phyloP scores from a whole-genome alignment of 1,139 yeast species.

The Candida sp. region DNA sequence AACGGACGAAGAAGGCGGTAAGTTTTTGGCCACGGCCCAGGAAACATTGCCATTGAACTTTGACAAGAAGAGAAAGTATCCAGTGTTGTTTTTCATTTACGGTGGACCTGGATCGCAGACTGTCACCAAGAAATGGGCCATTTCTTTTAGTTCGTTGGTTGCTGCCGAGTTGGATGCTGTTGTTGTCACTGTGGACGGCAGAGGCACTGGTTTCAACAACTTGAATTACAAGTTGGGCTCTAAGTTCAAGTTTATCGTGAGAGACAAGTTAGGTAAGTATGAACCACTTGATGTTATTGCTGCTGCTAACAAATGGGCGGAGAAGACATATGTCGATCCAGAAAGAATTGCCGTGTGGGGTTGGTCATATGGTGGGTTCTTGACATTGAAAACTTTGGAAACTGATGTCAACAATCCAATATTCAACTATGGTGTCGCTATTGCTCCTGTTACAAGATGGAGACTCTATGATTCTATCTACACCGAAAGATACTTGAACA shows the following conservation, averaged over 20 bases:
- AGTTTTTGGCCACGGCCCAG: slow-evolving; percentile 53
- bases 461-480: slow-evolving; percentile 74
- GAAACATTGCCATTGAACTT: slow-evolving; percentile 72
- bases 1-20: slow-evolving; percentile 42
- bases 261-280: slow-evolving; percentile 67
- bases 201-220: slow-evolving; percentile 78
- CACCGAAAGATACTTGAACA: slow-evolving; percentile 79
- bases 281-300: slow-evolving; percentile 75
- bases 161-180: slow-evolving; percentile 73
- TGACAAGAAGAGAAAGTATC: slow-evolving; percentile 58
- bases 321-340: slow-evolving; percentile 58
- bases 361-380: slow-evolving; percentile 85
- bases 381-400: slow-evolving; percentile 76
- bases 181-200: slow-evolving; percentile 82
- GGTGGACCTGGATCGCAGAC: slow-evolving; percentile 87
- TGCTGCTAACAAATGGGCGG: slow-evolving; percentile 65
- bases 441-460: slow-evolving; percentile 88
- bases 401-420: slow-evolving; percentile 58
- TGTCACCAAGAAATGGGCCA: slow-evolving; percentile 56
- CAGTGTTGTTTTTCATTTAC: slow-evolving; percentile 73
- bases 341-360: slow-evolving; percentile 76
- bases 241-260: slow-evolving; percentile 62
- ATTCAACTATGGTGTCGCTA: slow-evolving; percentile 74
- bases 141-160: slow-evolving; percentile 65
- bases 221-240: slow-evolving; percentile 37